These are phyloP conservation scores for Pseudogymnoascus sp. DNA, from an alignment of 2,329 filamentous ascomycete genomes.

Conservation along the genomic window DNA sequence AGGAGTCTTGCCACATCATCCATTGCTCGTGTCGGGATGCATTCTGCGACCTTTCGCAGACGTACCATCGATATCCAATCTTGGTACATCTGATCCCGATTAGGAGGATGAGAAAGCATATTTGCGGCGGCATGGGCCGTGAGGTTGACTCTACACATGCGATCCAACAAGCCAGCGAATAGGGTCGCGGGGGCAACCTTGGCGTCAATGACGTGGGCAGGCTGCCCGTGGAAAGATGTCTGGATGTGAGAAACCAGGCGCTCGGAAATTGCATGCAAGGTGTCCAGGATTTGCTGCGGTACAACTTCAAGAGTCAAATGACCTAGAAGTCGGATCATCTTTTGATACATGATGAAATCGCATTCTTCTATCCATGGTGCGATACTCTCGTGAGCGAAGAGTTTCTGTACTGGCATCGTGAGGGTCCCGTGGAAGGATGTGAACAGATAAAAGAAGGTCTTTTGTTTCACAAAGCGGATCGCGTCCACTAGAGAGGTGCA, in stretches of 20 bases:
- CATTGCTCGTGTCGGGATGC: slow-evolving; percentile 54
- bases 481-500: slow-evolving; percentile 93
- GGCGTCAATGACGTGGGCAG: slow-evolving; percentile 74
- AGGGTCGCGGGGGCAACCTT: slow-evolving; percentile 83
- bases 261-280: slow-evolving; percentile 78
- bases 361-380: slow-evolving; percentile 93
- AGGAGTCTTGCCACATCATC: slow-evolving; percentile 57
- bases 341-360: slow-evolving; percentile 92
- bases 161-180: slow-evolving; percentile 78
- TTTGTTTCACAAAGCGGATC: slow-evolving; percentile 92
- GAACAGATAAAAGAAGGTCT: slow-evolving; percentile 91
- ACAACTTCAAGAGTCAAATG: slow-evolving; percentile 86
- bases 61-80: slow-evolving; percentile 71
- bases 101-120: slow-evolving; percentile 80
- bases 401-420: slow-evolving; percentile 91
- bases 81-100: slow-evolving; percentile 89
- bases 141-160: slow-evolving; percentile 83
- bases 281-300: slow-evolving; percentile 77
- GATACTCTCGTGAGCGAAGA: slow-evolving; percentile 72
- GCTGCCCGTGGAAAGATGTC: slow-evolving; percentile 77
- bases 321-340: slow-evolving; percentile 88
- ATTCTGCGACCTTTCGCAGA: slow-evolving; percentile 54
- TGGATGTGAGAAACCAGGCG: slow-evolving; percentile 73
- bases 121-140: slow-evolving; percentile 91
- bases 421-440: slow-evolving; percentile 93